Evolutionary conservation across 192 early-diverging fungal species (phyloP).

Genomic region (Coemansia sp.): DNA sequence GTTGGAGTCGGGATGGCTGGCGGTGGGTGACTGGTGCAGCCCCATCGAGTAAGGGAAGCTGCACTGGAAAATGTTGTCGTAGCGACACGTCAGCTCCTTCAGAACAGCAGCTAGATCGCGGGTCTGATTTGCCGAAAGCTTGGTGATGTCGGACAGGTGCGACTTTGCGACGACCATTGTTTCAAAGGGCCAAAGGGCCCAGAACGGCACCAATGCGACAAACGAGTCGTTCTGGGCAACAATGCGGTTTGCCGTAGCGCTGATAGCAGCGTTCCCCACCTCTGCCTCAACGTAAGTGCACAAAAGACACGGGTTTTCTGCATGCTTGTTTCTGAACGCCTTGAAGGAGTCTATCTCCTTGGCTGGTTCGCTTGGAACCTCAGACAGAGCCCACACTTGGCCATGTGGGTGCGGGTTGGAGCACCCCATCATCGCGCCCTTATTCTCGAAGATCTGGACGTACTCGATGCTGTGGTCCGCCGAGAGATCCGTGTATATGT

Average conservation of each 20-base stretch:
- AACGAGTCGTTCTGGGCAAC: slow-evolving; percentile 82
- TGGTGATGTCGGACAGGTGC: slow-evolving; percentile 61
- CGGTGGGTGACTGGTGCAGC: slow-evolving; percentile 82
- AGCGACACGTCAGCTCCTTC: slow-evolving; percentile 73
- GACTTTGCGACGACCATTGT: slow-evolving; percentile 76
- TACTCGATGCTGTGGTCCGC: slow-evolving; percentile 63
- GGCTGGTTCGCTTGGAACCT: slow-evolving; percentile 77
- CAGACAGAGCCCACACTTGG: slow-evolving; percentile 88
- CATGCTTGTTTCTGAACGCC: slow-evolving; percentile 59
- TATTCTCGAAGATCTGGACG: slow-evolving; percentile 98
- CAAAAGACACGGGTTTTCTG: slow-evolving; percentile 63
- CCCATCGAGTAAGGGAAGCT: slow-evolving; percentile 98
- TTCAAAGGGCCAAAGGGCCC: slow-evolving; percentile 97
- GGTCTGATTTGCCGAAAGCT: slow-evolving; percentile 56
- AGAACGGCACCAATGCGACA: slow-evolving; percentile 87
- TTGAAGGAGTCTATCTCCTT: slow-evolving; percentile 69
- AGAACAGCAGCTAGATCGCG: slow-evolving; percentile 75
- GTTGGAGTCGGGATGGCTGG: slow-evolving; percentile 51
- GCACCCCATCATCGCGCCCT: slow-evolving; percentile 95
- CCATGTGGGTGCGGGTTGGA: slow-evolving; percentile 97
- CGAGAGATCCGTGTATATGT: slow-evolving; percentile 59
- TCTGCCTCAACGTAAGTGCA: slow-evolving; percentile 71
- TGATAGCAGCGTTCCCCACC: slow-evolving; percentile 39
- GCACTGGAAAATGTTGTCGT: slow-evolving; percentile 90
- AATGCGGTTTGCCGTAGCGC: slow-evolving; percentile 55